Base-by-base conservation (phyloP, 352 stramenopile genomes). In the Plasmopara halstedii region DNA sequence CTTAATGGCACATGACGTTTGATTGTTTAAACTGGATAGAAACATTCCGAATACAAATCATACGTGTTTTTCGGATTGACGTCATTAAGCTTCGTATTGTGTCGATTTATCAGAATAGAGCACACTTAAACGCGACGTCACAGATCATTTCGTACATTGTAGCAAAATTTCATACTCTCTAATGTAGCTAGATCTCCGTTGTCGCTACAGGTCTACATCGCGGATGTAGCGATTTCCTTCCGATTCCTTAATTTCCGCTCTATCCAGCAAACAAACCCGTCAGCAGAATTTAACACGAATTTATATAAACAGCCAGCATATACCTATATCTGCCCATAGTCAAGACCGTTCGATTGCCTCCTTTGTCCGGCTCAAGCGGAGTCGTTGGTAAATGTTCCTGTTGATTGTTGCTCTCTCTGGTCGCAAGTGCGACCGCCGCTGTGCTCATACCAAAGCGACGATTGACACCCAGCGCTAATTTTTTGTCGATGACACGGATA, bases 211-310 rank as follows among this genome's bases (percentile, higher is more conserved):
- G 47, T 93, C 81, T 15, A 72, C 84, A 61, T 93, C 81, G 32
- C 81, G 76, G 36, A 93, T 93, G 74, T 90, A 93, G 21, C 81
- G 74, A 44, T 93, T 93, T 51, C 81, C 81, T 63, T 93, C 81
- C 43, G 78, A 90, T 48, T 93, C 81, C 40, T 89, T 93, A 69
- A 93, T 93, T 50, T 93, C 81, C 27, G 81, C 81, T 46, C 81
- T 93, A 34, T 17, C 20, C 29, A 17, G 2, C 26, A 43, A 6
- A 29, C 19, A 43, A 9, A 25, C 13, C 14, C 19, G n/a, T 50
- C n/a, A 50, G 46, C 19, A 41, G 22, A 38, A 22, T n/a, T 35
- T 35, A 6, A 23, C 27, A 4, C n/a, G 22, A 20, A 23, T 14
- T 19, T 31, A n/a, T 13, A 4, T 29, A 14, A 41, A 27, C 22